A percentile compares a stretch with the other conserved stretches of the same genome.
Conservation (phyloP, 2,329 filamentous ascomycete species). For the Fusarium sp. region DNA sequence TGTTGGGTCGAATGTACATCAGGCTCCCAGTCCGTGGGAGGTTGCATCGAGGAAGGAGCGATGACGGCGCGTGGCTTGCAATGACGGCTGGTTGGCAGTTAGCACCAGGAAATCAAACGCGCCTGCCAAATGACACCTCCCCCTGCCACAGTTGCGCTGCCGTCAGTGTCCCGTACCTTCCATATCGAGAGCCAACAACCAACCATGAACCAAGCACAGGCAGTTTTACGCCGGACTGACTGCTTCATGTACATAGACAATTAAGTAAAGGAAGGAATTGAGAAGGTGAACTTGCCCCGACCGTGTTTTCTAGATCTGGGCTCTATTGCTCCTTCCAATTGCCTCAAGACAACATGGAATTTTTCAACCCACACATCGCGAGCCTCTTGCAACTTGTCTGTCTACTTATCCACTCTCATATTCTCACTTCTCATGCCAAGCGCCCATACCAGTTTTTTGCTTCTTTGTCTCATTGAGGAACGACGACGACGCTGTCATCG, state of each 20-base stretch:
- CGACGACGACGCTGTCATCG: background rate
- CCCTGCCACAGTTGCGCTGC: background rate
- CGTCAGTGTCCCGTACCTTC: background rate
- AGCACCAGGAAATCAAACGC: conserved; percentile 32
- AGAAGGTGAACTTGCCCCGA: background rate
- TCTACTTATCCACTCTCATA: background rate
- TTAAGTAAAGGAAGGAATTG: background rate
- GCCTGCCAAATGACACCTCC: conserved; percentile 9
- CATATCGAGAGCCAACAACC: background rate
- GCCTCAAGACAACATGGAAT: background rate
- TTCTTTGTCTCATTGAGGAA: background rate
- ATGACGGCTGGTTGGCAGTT: conserved; percentile 8
- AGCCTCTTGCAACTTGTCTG: background rate
- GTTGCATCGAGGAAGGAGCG: conserved; percentile 13
- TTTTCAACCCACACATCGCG: background rate
- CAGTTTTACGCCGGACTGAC: background rate
- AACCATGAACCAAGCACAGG: background rate
- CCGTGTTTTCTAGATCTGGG: background rate
- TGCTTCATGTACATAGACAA: background rate
- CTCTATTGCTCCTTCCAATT: background rate
- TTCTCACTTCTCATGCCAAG: background rate
- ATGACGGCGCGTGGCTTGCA: conserved; percentile 8
- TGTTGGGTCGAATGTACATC: background rate
- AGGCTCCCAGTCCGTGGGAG: background rate
- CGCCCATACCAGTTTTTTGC: background rate